These are phyloP conservation scores for Balakata baccata DNA, from an alignment of 345 rosid species.

Conservation along the genomic window DNA sequence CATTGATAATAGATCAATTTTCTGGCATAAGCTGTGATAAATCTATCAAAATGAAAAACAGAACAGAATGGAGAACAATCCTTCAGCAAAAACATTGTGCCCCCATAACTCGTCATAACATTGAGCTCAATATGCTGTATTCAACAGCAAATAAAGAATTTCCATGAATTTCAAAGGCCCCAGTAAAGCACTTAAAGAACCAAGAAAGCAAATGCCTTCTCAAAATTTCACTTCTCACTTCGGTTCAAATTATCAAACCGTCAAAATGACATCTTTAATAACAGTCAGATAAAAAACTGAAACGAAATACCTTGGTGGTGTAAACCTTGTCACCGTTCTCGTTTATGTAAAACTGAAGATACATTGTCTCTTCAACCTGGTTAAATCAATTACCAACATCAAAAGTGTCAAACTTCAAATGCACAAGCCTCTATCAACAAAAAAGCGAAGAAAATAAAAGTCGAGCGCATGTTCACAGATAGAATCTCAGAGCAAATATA, in stretches of 20 bases:
- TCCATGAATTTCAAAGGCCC: neutral
- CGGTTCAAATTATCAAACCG: no score
- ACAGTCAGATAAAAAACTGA: no score
- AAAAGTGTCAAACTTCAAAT: neutral
- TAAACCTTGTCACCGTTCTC: constrained; percentile 78
- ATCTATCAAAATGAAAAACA: neutral
- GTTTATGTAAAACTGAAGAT: constrained; percentile 75
- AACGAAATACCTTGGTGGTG: constrained; percentile 59
- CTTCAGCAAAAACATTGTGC: no score
- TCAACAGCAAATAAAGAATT: neutral
- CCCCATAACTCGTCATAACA: neutral
- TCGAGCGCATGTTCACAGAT: no score
- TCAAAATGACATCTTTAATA: no score
- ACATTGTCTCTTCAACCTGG: constrained; percentile 32
- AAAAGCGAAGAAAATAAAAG: no score
- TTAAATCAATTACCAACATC: neutral
- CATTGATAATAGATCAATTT: no score
- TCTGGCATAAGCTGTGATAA: neutral
- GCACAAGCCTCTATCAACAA: no score
- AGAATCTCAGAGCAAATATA: no score
- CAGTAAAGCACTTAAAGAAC: no score
- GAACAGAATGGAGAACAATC: neutral
- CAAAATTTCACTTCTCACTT: neutral
- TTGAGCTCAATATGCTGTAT: neutral
- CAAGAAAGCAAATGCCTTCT: neutral